Evolutionary conservation across 1,284 basidiomycete species (phyloP), one percentile per base, ranked within the genome.

Genomic region (Rugosomyces carneus): DNA sequence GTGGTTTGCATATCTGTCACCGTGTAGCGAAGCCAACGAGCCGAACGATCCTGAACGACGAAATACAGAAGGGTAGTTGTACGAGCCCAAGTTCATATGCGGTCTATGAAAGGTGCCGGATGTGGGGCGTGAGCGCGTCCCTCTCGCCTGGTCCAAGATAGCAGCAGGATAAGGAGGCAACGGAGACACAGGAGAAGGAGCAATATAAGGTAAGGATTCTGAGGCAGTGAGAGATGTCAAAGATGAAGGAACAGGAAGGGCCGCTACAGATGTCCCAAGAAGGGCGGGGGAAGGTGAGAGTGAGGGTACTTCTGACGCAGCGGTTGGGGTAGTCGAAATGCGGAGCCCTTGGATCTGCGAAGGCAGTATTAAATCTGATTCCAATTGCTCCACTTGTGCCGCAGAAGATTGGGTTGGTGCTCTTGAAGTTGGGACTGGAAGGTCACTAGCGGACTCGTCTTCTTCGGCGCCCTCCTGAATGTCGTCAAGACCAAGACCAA

Each of bases 321-420:
- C 48, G 8, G 60, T 37, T 10, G 60, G 61, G 1, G 55, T 40
- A 0, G 78, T 84, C 29, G 69, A 72, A 46, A 84, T 75, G 46
- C 77, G 70, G 52, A 85, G 59, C 2, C 82, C 82, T 38, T 83
- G 80, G 15, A 84, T 73, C 47, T 74, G 71, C 1, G 64, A 57
- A 6, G 69, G 63, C n/a, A 61, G 51, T 13, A 70, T 59, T 15
- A 64, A 44, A 35, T 60, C 49, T 6, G 58, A 45, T 27, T 60
- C 55, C 16, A 58, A 53, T 8, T 24, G 36, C 19, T 53, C 53
- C 13, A 53, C 49, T 21, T 54, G 52, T 0, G 49, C 38, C 18
- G 51, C 38, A 5, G 47, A 41, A 3, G 15, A 15, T 13, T 44
- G 23, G 1, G 44, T 27, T 10, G 43, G 31, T 21, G 39, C 35